phyloP scores from a whole-genome alignment of 2,329 filamentous ascomycete genomes.

The Fusarium sp. region DNA sequence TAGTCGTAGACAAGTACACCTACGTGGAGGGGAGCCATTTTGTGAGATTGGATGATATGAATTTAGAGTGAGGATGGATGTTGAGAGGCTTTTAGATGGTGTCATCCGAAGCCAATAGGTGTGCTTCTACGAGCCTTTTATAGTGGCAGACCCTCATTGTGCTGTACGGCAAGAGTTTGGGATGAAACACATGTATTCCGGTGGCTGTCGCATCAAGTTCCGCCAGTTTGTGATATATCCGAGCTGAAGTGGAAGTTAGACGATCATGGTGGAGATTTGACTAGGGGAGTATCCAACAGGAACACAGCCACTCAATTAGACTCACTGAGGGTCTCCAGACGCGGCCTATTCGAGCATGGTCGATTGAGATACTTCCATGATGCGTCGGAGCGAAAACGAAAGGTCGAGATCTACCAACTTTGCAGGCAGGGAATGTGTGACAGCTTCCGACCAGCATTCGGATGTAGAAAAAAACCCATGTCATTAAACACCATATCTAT shows the following conservation, averaged over 20 bases:
- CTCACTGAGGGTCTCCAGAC: too few relatives aligned
- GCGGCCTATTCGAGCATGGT: neutral
- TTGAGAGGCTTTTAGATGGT: neutral
- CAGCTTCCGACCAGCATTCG: neutral
- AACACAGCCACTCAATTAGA: neutral
- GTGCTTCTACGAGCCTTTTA: neutral
- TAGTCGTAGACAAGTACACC: constrained; percentile 45
- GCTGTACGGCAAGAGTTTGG: accelerated
- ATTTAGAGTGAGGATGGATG: neutral
- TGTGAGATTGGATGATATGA: neutral
- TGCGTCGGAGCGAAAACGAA: neutral
- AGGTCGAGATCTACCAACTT: too few relatives aligned
- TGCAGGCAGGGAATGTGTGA: neutral
- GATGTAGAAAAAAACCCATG: neutral
- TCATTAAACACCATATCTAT: neutral
- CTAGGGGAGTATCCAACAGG: neutral
- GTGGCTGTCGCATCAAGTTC: neutral
- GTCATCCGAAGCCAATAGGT: neutral
- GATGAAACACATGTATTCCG: neutral
- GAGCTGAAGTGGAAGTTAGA: constrained; percentile 3
- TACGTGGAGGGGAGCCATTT: constrained; percentile 26
- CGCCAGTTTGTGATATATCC: neutral
- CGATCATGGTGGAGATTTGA: neutral
- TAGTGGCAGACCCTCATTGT: neutral
- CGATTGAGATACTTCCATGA: neutral